Evolutionary conservation across 169 alveolate species (phyloP).

Genomic region (Plasmodium fragile): DNA sequence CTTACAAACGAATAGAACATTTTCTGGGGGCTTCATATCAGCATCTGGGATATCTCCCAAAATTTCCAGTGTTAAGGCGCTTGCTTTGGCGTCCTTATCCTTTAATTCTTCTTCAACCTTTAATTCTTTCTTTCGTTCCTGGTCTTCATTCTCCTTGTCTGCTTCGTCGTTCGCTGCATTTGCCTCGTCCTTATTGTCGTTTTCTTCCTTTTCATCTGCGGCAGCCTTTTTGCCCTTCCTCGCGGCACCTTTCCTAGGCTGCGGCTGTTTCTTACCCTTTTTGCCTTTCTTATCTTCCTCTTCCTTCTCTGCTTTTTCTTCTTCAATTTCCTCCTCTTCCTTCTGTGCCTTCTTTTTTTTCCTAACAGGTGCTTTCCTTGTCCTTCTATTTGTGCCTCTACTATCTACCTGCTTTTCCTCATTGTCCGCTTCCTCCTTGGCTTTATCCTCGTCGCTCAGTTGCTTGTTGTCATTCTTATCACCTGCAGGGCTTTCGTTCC

Average conservation of each 20-base stretch:
- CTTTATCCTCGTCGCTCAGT: not conserved
- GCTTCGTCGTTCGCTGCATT: not conserved
- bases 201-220: not conserved
- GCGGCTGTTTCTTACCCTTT: not conserved
- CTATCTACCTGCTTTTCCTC: constrained; percentile 12
- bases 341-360: not conserved
- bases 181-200: not conserved
- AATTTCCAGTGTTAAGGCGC: constrained; percentile 96
- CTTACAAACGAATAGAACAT: constrained; percentile 97
- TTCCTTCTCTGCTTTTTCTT: constrained; percentile 10
- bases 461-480: constrained; percentile 14
- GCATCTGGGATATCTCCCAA: constrained; percentile 99
- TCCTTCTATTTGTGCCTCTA: not conserved
- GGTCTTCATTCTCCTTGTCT: constrained; percentile 75
- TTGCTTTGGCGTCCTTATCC: constrained; percentile 93
- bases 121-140: constrained; percentile 83
- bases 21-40: constrained; percentile 98
- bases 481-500: not conserved
- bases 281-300: not conserved
- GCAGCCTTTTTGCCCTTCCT: not conserved
- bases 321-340: constrained; percentile 7
- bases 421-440: constrained; percentile 8
- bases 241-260: not conserved
- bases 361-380: not conserved
- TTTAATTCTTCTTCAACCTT: constrained; percentile 89